Evolutionary conservation across 192 early-diverging fungal species (phyloP).

Genomic region (Backusella tarrabulga): DNA sequence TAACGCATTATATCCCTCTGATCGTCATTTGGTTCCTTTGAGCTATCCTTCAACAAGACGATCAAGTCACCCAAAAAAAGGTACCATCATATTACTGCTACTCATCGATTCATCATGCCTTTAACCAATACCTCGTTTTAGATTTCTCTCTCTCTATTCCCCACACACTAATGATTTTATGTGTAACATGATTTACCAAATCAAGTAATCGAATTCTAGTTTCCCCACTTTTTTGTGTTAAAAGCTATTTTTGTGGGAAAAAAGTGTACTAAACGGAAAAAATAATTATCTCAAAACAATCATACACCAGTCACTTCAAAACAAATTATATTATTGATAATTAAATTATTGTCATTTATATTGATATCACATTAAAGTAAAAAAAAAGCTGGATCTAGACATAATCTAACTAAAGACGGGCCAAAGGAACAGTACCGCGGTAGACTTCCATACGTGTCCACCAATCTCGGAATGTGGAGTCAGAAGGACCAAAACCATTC

Average conservation of each 20-base stretch:
- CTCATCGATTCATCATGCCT: neutral
- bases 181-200: neutral
- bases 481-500: constrained; percentile 22
- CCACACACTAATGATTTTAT: neutral
- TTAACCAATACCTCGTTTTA: neutral
- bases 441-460: constrained; percentile 38
- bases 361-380: neutral
- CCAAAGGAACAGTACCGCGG: neutral
- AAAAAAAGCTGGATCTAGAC: neutral
- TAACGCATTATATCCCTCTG: neutral
- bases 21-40: neutral
- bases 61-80: neutral
- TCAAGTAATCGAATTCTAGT: neutral
- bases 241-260: neutral
- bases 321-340: neutral
- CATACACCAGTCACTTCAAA: neutral
- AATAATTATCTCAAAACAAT: neutral
- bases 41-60: neutral
- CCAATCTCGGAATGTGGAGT: constrained; percentile 34
- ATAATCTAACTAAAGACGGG: neutral
- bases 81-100: neutral
- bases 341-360: neutral
- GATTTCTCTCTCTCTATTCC: neutral
- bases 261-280: neutral
- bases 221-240: neutral